phyloP scores from a whole-genome alignment of 2,329 filamentous ascomycete species.

The Aspergillus costaricaensis region DNA sequence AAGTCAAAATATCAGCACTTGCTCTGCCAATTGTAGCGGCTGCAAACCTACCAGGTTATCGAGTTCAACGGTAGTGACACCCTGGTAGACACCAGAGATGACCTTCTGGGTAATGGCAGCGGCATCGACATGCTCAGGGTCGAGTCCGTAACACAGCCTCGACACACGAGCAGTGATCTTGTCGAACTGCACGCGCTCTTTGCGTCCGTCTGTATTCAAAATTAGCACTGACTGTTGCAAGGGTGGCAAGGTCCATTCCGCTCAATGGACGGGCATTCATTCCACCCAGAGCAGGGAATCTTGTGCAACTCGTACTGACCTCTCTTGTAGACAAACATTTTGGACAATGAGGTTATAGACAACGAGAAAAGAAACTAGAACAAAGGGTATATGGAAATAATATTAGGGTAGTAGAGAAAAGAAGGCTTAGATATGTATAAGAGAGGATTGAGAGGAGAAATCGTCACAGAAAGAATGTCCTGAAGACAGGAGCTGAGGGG shows the following conservation, averaged over 20 bases:
- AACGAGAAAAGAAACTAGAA: slow-evolving; percentile 18
- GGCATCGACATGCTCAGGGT: slow-evolving; percentile 92
- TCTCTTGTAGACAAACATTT: slow-evolving; percentile 66
- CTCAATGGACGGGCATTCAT: background rate
- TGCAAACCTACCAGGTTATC: slow-evolving; percentile 79
- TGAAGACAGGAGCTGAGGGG: slow-evolving; percentile 19
- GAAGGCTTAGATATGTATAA: slow-evolving; percentile 6
- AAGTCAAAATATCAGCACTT: slow-evolving; percentile 24
- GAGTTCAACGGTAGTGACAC: slow-evolving; percentile 92
- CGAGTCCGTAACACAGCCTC: slow-evolving; percentile 93
- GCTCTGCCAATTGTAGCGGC: background rate
- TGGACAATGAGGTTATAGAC: slow-evolving; percentile 25
- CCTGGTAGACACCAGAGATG: slow-evolving; percentile 98
- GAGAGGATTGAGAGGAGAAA: slow-evolving; percentile 7
- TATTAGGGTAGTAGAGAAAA: slow-evolving; percentile 16
- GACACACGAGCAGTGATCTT: slow-evolving; percentile 99
- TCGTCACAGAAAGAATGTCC: slow-evolving; percentile 8
- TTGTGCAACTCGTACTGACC: slow-evolving; percentile 46
- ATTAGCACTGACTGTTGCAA: slow-evolving; percentile 22
- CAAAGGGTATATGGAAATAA: slow-evolving; percentile 28
- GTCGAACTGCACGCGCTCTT: slow-evolving; percentile 99
- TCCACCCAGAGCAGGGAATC: background rate
- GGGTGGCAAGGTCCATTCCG: slow-evolving; percentile 22
- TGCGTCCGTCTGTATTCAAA: slow-evolving; percentile 77
- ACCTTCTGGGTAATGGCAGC: slow-evolving; percentile 99